Evolutionary conservation across 306 rosid genomes (phyloP), one percentile per base, ranked within the genome.

Genomic region (Luffa acutangula): DNA sequence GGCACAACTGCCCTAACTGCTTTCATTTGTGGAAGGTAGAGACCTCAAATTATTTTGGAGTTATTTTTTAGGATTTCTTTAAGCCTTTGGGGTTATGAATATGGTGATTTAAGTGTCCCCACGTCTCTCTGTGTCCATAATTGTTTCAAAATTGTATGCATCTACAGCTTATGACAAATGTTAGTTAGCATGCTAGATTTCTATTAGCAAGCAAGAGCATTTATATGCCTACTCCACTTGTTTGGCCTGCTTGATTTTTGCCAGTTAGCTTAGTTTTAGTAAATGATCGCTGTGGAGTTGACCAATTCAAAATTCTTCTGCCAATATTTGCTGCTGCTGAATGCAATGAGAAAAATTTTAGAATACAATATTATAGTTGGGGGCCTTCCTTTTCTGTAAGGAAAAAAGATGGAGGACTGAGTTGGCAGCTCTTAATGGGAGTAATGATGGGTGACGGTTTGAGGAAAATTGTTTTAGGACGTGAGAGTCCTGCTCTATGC

Each of bases 1-100:
- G 97, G 97, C 76, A 90, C 97, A 80, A 92, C 97, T 41, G 95
- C 92, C 59, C 78, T 92, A 53, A 89, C 97, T 83, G 89, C 93
- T 65, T 81, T 92, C 75, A 80, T 89, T 64, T 84, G 73, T 43
- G 93, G 92, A 76, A 85, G 95, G 97, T 92, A 85, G 36, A 78
- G 76, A 39, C 36, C 45, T 63, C 41, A 43, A 11, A 42, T 72
- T 67, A 33, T 31, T 17, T 10, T 67, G 59, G 56, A 59, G 12
- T 20, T 43, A 70, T 45, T 9, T 39, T 21, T 70, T 34, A n/a
- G 31, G 76, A 64, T 64, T 64, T 64, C 46, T 64, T 4, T 64
- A 2, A 36, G 5, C 72, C 72, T 7, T 36, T 60, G 67, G 17
- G 67, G 36, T 60, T 11, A 31, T 1, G 41, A 2, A 31, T 1